These are phyloP conservation scores for Penicillium sp. DNA, from an alignment of 2,329 filamentous ascomycete genomes.

Conservation along the genomic window DNA sequence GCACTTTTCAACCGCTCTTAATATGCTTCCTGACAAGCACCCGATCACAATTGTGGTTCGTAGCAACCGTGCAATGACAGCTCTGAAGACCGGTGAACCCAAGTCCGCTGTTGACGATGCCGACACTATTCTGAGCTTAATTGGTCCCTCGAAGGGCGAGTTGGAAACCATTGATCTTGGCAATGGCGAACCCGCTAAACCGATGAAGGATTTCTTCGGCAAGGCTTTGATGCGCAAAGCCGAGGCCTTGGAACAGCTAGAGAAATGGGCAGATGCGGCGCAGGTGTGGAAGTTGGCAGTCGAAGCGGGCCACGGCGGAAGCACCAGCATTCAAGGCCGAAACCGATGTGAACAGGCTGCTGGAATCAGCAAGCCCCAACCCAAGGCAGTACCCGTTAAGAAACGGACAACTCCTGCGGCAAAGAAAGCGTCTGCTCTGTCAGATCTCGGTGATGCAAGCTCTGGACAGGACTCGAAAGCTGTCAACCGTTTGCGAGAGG, in stretches of 20 bases:
- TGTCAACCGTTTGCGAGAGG: slow-evolving; percentile 72
- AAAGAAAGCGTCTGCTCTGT: slow-evolving; percentile 31
- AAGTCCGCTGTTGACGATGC: slow-evolving; percentile 82
- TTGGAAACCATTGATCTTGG: slow-evolving; percentile 71
- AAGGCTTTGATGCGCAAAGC: slow-evolving; percentile 94
- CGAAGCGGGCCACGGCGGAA: slow-evolving; percentile 77
- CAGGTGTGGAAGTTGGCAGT: slow-evolving; percentile 76
- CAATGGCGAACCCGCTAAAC: slow-evolving; percentile 61
- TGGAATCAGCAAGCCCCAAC: slow-evolving; percentile 54
- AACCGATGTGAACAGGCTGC: slow-evolving; percentile 86
- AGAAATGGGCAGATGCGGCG: slow-evolving; percentile 83
- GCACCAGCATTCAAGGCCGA: slow-evolving; percentile 75
- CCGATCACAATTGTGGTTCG: slow-evolving; percentile 83
- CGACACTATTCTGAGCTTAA: slow-evolving; percentile 71
- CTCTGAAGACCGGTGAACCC: slow-evolving; percentile 84
- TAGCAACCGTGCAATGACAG: slow-evolving; percentile 84
- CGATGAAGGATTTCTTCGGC: slow-evolving; percentile 89
- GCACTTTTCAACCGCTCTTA: slow-evolving; percentile 72
- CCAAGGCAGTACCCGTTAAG: slow-evolving; percentile 44
- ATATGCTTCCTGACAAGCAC: slow-evolving; percentile 68
- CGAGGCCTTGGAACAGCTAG: slow-evolving; percentile 90
- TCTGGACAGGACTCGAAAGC: slow-evolving; percentile 59
- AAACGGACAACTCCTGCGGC: slow-evolving; percentile 45
- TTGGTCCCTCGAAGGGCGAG: slow-evolving; percentile 72
- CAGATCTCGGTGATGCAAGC: slow-evolving; percentile 39